Evolutionary conservation across 805 yeast species (phyloP), one percentile per base, ranked within the genome.

Genomic region (Ogataea nakhonphanomensis): DNA sequence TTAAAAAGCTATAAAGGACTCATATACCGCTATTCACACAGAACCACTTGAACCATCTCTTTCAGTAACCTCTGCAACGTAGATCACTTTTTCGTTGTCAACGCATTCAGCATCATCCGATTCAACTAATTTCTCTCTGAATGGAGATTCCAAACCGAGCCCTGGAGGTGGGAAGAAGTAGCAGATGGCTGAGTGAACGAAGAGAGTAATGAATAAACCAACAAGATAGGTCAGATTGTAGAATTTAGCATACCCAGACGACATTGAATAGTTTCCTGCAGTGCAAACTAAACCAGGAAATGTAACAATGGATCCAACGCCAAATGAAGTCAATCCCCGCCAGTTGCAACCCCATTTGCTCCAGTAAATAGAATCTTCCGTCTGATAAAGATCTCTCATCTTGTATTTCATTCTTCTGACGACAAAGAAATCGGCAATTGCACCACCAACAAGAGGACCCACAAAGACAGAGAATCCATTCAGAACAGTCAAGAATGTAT

Each of bases 391-490:
- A 24, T 47, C 55, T n/a, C 44, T 21, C 20, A 58, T 45, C 51
- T 59, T 12, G 59, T 62, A 48, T 57, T 62, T 54, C 62, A 63
- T 51, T 43, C 54, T 11, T 53, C 61, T 23, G 51, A 57, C 45
- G 49, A 50, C 27, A 58, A 59, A 41, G 44, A 53, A 40, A 25
- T 51, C 55, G 5, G 50, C 52, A 24, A 51, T 31, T 7, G 52
- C 45, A 10, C 51, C 43, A 5, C 54, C 55, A n/a, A 46, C 49
- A 30, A 49, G 42, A 11, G 56, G 56, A 8, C 50, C 53, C 7
- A 51, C 48, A 37, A 88, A 87, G 9, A 86, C 87, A 0, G 95
- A 72, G 58, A 85, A 87, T 1, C 95, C 91, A 26, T 82, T 72
- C 38, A 87, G 65, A 52, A 85, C 87, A 8, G 90, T 81, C 25